Evolutionary conservation across 164 flowering plant genomes (phyloP).

Genomic region (Annona squamosa): DNA sequence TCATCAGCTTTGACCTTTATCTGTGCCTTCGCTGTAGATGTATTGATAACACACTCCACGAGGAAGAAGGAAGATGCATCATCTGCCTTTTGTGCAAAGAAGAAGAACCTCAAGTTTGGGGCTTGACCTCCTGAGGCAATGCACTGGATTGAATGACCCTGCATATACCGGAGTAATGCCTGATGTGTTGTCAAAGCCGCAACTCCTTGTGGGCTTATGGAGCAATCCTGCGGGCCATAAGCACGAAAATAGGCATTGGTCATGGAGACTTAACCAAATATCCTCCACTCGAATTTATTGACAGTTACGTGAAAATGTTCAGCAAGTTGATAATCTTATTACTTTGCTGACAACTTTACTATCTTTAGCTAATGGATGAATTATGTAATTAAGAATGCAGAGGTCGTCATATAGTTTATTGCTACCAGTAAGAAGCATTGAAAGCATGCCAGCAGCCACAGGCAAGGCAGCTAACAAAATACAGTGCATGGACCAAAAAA

Average conservation of each 20-base stretch:
- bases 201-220: conserved; percentile 64
- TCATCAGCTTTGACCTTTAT: conserved; percentile 90
- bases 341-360: too few species aligned
- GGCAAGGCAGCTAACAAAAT: neutral
- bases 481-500: too few species aligned
- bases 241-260: neutral
- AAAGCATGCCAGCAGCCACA: neutral
- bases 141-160: conserved; percentile 75
- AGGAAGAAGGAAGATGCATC: conserved; percentile 56
- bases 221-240: conserved; percentile 46
- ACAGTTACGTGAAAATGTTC: too few species aligned
- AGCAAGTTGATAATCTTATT: too few species aligned
- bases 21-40: conserved; percentile 76
- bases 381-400: too few species aligned
- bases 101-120: conserved; percentile 94
- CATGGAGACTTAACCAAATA: neutral
- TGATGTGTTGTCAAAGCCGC: conserved; percentile 72
- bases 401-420: too few species aligned
- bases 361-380: too few species aligned
- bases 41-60: conserved; percentile 79
- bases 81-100: conserved; percentile 86
- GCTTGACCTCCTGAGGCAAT: conserved; percentile 97
- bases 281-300: too few species aligned
- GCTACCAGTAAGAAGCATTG: neutral
- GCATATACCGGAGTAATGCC: conserved; percentile 79